These are phyloP conservation scores for Pseudocercospora macadamiae DNA, from an alignment of 2,329 filamentous ascomycete genomes.

Conservation along the genomic window DNA sequence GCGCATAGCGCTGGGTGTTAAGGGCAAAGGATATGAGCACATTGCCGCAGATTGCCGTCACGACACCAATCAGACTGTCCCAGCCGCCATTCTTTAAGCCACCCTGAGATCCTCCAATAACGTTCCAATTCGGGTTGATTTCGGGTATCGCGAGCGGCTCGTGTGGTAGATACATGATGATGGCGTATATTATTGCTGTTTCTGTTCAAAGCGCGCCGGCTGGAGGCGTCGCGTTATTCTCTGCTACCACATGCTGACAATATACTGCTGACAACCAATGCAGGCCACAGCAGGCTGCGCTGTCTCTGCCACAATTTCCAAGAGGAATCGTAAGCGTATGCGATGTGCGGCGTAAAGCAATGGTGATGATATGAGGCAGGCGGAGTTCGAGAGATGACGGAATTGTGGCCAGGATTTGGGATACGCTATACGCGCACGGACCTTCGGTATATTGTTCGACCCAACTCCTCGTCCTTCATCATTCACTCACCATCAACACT, in stretches of 20 bases:
- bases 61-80: conserved; percentile 93
- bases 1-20: conserved; percentile 95
- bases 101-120: conserved; percentile 4
- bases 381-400: too few species aligned
- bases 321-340: too few species aligned
- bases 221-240: conserved; percentile 6
- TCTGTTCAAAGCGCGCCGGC: conserved; percentile 15
- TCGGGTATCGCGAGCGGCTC: background rate
- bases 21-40: conserved; percentile 92
- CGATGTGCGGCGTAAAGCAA: too few species aligned
- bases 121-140: conserved; percentile 7
- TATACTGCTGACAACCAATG: too few species aligned
- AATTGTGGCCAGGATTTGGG: too few species aligned
- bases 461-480: too few species aligned
- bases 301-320: too few species aligned
- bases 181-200: conserved; percentile 12
- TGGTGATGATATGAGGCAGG: too few species aligned
- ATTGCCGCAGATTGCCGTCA: conserved; percentile 90
- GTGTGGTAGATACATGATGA: conserved; percentile 14
- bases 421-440: too few species aligned
- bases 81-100: conserved; percentile 55
- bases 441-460: too few species aligned
- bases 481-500: too few species aligned
- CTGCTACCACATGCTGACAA: conserved; percentile 21
- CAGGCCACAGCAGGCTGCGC: background rate